These are phyloP conservation scores for Phytophthora brassicae DNA, from an alignment of 352 stramenopile species.

Conservation along the genomic window DNA sequence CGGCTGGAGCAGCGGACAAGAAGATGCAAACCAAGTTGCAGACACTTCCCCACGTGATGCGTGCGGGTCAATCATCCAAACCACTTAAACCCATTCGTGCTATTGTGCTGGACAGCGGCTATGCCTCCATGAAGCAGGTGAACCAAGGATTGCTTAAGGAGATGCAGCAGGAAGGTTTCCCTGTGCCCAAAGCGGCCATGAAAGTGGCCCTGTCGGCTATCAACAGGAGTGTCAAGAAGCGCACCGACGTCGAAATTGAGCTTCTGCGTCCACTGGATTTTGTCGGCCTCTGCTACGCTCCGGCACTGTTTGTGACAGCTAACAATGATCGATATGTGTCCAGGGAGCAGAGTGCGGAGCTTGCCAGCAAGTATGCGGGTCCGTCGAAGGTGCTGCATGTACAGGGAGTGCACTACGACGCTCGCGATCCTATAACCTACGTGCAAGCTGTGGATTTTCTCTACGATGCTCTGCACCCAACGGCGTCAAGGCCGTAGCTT, in stretches of 20 bases:
- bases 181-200: constrained; percentile 66
- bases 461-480: constrained; percentile 42
- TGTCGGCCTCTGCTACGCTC: constrained; percentile 65
- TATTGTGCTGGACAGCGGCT: constrained; percentile 75
- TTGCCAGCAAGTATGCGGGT: constrained; percentile 63
- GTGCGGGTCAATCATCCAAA: constrained; percentile 37
- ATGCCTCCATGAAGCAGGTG: constrained; percentile 68
- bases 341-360: constrained; percentile 63
- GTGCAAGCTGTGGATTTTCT: constrained; percentile 68
- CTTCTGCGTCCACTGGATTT: constrained; percentile 72
- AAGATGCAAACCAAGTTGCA: constrained; percentile 59
- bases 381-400: constrained; percentile 53
- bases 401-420: constrained; percentile 67
- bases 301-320: constrained; percentile 71
- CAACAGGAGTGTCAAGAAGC: constrained; percentile 77
- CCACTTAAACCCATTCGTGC: constrained; percentile 66
- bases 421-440: constrained; percentile 49
- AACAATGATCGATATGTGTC: constrained; percentile 68
- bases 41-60: constrained; percentile 54
- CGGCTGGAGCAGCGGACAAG: constrained; percentile 44
- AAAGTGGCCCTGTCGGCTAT: constrained; percentile 68
- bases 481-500: constrained; percentile 22
- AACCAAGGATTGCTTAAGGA: constrained; percentile 62
- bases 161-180: constrained; percentile 75
- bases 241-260: constrained; percentile 71